Evolutionary conservation across 2,329 filamentous ascomycete species (phyloP), one percentile per base, ranked within the genome.

Genomic region (Hypoxylon sp.): DNA sequence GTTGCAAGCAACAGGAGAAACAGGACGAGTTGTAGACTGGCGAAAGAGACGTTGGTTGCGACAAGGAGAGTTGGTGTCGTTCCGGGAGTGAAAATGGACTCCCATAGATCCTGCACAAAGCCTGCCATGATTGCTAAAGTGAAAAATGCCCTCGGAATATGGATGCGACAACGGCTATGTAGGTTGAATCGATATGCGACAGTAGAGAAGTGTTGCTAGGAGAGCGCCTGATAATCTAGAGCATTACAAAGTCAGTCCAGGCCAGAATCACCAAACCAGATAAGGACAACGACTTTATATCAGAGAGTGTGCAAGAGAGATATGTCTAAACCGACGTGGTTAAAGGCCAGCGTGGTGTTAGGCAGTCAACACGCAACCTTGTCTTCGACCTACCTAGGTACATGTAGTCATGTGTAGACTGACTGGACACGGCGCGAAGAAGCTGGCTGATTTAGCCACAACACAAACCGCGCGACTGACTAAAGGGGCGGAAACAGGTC

Each of bases 1-100:
- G 95, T 99, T 62, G 89, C 91, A 73, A 93, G 67, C 57, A 98
- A 87, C 69, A 99, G 91, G 59, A 82, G 80, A 71, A 93, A 81
- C 73, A 98, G 90, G 46, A 97, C 85, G 69, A 92, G 67, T 80
- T 98, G 96, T 17, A 99, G 90, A 46, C 89, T 88, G 70, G 90
- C 94, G 80, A 99, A 99, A 68, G 93, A 91, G 78, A 86, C 89
- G 82, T 99, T 98, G 65, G 96, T 97, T 67, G 96, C 96, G 77
- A 94, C 83, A 62, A 98, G 87, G 71, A 99, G 89, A 52, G 93
- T 92, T 13, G 93, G 93, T 0, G 94, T 98, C 51, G 95, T 89
- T 63, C 96, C 96, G 0, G 95, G 93, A 4, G 92, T 96, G 86
- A 98, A 98, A 85, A 98, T 90, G 77, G 93, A 97, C 78, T 92